Base-by-base conservation (phyloP, 202 grass and related monocot species). In the Cymbopogon flexuosus region DNA sequence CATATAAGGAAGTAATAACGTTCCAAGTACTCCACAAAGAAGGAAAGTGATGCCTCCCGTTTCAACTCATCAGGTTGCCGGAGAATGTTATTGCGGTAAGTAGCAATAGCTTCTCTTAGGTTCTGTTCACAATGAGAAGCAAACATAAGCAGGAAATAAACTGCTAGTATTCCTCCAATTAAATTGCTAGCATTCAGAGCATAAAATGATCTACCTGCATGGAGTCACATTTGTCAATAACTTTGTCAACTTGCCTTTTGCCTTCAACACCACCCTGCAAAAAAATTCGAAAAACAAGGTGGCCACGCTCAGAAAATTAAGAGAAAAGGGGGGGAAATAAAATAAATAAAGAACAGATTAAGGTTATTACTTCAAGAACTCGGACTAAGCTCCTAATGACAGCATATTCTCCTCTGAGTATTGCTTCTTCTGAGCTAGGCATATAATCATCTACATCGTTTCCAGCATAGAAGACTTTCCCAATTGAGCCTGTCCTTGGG, bases 1-100 rank as follows among this genome's bases (percentile, higher is more conserved):
- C 96, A 98, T 89, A 98, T 98, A 47, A 98, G 90, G 78, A 98
- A 98, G 87, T 98, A 98, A 86, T 98, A 98, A 24, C 96, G 92
- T 70, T 98, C 96, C 88, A 98, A 91, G 79, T 98, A 98, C 69
- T 98, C 96, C 66, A 98, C 92, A 72, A 98, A 98, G 85, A 98
- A 98, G 60, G 96, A 98, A 86, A 98, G 92, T 78, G 92, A 91
- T 67, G 96, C 84, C 58, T 94, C 96, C 79, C 92, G 87, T 85
- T 98, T 98, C 92, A 98, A 88, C 68, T 98, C 96, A 93, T 98
- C 96, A 75, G 96, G 87, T 80, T 98, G 96, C 60, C 92, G 92
- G 89, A 93, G 90, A 80, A 94, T 98, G 79, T 78, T 98, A 88
- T 81, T 98, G 76, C 96, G 90, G 80, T 98, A 98, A 15, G 90